These are phyloP conservation scores for Hypoxylon trugodes DNA, from an alignment of 495 filamentous ascomycete species.

Conservation along the genomic window DNA sequence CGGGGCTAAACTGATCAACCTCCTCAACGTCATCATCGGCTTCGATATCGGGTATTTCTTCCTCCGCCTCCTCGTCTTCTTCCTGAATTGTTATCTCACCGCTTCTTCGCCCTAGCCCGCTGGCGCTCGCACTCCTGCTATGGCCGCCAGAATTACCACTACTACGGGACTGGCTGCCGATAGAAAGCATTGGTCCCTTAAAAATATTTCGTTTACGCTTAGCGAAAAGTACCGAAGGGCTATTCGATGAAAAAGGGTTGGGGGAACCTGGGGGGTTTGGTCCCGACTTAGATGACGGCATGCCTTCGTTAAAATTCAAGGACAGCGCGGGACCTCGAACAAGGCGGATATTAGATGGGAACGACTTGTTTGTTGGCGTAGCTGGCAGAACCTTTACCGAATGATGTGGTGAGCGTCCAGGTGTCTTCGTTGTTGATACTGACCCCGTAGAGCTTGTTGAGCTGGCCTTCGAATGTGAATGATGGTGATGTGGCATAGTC, in stretches of 20 bases:
- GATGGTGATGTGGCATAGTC: slow-evolving; percentile 91
- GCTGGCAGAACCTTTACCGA: slow-evolving; percentile 95
- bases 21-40: slow-evolving; percentile 65
- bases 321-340: slow-evolving; percentile 67
- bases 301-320: slow-evolving; percentile 62
- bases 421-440: slow-evolving; percentile 71
- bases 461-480: slow-evolving; percentile 91
- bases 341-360: slow-evolving; percentile 87
- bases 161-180: slow-evolving; percentile 51
- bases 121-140: slow-evolving; percentile 62
- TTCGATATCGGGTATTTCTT: slow-evolving; percentile 39
- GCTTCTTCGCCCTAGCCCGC: slow-evolving; percentile 61
- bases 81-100: slow-evolving; percentile 84
- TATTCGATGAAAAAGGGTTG: slow-evolving; percentile 55
- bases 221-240: slow-evolving; percentile 80
- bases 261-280: slow-evolving; percentile 52
- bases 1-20: slow-evolving; percentile 70
- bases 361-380: slow-evolving; percentile 79
- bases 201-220: slow-evolving; percentile 89
- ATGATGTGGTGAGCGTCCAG: slow-evolving; percentile 78
- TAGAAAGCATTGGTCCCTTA: slow-evolving; percentile 78
- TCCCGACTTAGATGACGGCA: slow-evolving; percentile 46
- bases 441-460: slow-evolving; percentile 88
- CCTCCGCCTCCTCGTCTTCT: slow-evolving; percentile 75
- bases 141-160: slow-evolving; percentile 51